phyloP scores from a whole-genome alignment of 2,329 filamentous ascomycete genomes.

The Aspergillus sp. region DNA sequence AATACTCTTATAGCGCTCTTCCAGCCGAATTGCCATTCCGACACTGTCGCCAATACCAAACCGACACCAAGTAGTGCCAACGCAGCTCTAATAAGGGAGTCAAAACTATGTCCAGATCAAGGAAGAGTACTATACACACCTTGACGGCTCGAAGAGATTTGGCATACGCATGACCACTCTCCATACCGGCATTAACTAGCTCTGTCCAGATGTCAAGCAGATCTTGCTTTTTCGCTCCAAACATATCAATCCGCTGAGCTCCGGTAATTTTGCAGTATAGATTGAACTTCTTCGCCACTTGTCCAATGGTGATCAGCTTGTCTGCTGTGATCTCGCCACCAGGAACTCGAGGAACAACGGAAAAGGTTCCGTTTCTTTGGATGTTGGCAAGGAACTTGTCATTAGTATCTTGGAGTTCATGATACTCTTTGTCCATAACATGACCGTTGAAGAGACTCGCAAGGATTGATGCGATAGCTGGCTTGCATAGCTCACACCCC shows the following conservation, averaged over 20 bases:
- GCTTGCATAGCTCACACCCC: conserved; percentile 86
- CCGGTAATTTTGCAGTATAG: conserved; percentile 92
- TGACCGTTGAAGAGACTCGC: conserved; percentile 81
- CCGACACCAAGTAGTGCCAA: conserved; percentile 87
- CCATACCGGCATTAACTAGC: conserved; percentile 80
- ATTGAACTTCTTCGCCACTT: conserved; percentile 78
- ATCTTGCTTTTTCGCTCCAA: conserved; percentile 85
- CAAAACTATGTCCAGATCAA: neutral
- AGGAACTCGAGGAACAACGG: conserved; percentile 78
- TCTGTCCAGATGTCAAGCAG: conserved; percentile 77
- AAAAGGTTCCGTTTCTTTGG: conserved; percentile 87
- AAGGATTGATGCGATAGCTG: conserved; percentile 76
- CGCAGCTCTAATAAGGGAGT: conserved; percentile 62
- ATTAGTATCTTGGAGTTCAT: conserved; percentile 86
- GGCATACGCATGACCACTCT: conserved; percentile 86
- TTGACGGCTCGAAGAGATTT: conserved; percentile 88
- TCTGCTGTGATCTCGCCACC: conserved; percentile 87
- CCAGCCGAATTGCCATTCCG: conserved; percentile 81
- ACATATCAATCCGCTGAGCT: conserved; percentile 89
- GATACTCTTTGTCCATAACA: conserved; percentile 67
- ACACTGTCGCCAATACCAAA: conserved; percentile 89
- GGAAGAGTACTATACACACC: conserved; percentile 18
- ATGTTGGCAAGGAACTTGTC: conserved; percentile 87
- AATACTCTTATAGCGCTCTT: conserved; percentile 90
- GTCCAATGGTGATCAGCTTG: conserved; percentile 78